Evolutionary conservation across 2,329 filamentous ascomycete genomes (phyloP).

Genomic region (Ploettnerulaceae sp.): DNA sequence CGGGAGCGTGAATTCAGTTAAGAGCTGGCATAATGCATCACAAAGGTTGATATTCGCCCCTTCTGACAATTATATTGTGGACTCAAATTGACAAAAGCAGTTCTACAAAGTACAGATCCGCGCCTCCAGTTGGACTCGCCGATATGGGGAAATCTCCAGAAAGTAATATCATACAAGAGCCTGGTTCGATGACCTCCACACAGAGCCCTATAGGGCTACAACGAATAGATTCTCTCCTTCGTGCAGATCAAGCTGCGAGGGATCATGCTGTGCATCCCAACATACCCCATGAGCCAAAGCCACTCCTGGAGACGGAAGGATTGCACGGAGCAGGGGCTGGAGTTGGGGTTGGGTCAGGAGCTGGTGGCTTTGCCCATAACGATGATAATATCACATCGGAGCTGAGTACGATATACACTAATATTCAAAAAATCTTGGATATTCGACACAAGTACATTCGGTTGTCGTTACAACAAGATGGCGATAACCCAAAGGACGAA

Average conservation of each 20-base stretch:
- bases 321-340: constrained; percentile 54
- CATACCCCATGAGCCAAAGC: constrained; percentile 51
- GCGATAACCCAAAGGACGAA: constrained; percentile 84
- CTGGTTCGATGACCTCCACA: constrained; percentile 13
- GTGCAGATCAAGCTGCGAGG: constrained; percentile 31
- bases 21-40: constrained; percentile 25
- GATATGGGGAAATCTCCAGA: constrained; percentile 31
- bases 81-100: constrained; percentile 9
- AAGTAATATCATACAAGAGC: constrained; percentile 31
- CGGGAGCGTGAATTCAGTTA: constrained; percentile 29
- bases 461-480: constrained; percentile 73
- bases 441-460: constrained; percentile 83
- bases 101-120: constrained; percentile 25
- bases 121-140: constrained; percentile 28
- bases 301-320: constrained; percentile 46
- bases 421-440: constrained; percentile 86
- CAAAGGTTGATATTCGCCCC: constrained; percentile 18
- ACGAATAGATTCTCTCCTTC: constrained; percentile 25
- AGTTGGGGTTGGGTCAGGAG: constrained; percentile 57
- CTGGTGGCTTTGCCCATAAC: constrained; percentile 59
- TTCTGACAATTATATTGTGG: not conserved
- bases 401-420: constrained; percentile 78
- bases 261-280: constrained; percentile 45
- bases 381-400: constrained; percentile 81
- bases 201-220: constrained; percentile 17